Evolutionary conservation across 345 rosid species (phyloP), one percentile per base, ranked within the genome.

Genomic region (Gossypium mustelinum): DNA sequence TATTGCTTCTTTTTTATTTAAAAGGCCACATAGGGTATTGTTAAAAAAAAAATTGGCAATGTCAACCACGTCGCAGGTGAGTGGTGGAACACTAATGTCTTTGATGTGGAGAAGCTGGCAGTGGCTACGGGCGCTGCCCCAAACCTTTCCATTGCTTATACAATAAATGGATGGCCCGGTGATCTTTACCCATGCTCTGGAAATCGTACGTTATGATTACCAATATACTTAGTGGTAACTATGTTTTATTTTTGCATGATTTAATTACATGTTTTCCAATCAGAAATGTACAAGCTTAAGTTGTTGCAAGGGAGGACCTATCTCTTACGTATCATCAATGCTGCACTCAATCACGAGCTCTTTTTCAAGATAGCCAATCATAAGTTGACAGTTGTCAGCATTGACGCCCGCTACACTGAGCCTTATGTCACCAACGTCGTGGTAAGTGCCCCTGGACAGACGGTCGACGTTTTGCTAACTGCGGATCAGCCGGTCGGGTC

Each of bases 331-430:
- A 85, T 95, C 72, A 89, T 95, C 86, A 93, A 93, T 76, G 97
- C 98, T 82, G 99, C 98, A 68, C 86, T 95, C 91, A 85, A 93
- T 85, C 86, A 70, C 24, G 94, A 85, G 60, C 75, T 93, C 41
- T 95, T 95, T 83, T 95, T 86, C 88, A 91, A 90, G 77, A 87
- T 95, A 73, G 96, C 97, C 85, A 86, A 86, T 76, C 99, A 95
- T 81, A 86, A 79, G 25, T 8, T 95, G 76, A 93, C 84, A 59
- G 97, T 95, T 17, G 98, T 93, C 4, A 94, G 84, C 9, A 75
- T 84, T 0, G 99, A 95, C 51, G 96, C 98, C 0, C 41, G 80
- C 44, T 95, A 95, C 83, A 89, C 92, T 17, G 24, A 74, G 0
- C 99, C 94, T 7, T 88, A 90, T 62, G 73, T 75, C 68, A 90